These are phyloP conservation scores for Aspergillus uvarum DNA, from an alignment of 2,329 filamentous ascomycete species.

Conservation along the genomic window DNA sequence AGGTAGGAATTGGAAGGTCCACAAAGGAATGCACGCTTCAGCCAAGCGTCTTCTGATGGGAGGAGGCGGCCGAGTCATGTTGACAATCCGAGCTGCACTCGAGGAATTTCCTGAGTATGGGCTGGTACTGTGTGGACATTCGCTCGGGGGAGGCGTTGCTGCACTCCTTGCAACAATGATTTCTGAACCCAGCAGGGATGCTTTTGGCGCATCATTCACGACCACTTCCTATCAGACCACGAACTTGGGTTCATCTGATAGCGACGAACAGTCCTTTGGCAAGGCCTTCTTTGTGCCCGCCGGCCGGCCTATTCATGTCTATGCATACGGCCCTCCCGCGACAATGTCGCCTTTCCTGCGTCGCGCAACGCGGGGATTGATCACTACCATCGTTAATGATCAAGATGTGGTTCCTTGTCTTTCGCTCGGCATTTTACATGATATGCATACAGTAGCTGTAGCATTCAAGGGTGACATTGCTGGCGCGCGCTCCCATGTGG, in stretches of 20 bases:
- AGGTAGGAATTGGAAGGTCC: constrained; percentile 65
- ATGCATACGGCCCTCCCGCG: constrained; percentile 73
- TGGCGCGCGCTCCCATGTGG: constrained; percentile 66
- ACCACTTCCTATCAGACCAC: constrained; percentile 50
- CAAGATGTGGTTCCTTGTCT: constrained; percentile 72
- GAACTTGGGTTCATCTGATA: constrained; percentile 39
- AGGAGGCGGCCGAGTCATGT: constrained; percentile 64
- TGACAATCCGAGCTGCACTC: constrained; percentile 64
- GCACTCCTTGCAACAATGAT: constrained; percentile 70
- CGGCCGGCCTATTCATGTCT: constrained; percentile 72
- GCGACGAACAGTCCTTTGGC: constrained; percentile 20
- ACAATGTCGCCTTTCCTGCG: constrained; percentile 70
- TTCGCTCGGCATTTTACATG: constrained; percentile 71
- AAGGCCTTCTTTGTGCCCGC: constrained; percentile 57
- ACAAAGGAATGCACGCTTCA: constrained; percentile 73
- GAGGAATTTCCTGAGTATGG: constrained; percentile 69
- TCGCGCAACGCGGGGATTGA: constrained; percentile 68
- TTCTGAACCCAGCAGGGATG: constrained; percentile 57
- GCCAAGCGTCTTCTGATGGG: constrained; percentile 67
- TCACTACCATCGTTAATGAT: constrained; percentile 72
- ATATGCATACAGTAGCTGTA: constrained; percentile 69
- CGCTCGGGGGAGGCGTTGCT: constrained; percentile 68
- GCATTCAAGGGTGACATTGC: constrained; percentile 71
- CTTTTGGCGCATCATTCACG: constrained; percentile 59
- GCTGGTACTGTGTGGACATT: constrained; percentile 68